Evolutionary conservation across 208 protist genomes (phyloP).

Genomic region (Trypanosoma mega): DNA sequence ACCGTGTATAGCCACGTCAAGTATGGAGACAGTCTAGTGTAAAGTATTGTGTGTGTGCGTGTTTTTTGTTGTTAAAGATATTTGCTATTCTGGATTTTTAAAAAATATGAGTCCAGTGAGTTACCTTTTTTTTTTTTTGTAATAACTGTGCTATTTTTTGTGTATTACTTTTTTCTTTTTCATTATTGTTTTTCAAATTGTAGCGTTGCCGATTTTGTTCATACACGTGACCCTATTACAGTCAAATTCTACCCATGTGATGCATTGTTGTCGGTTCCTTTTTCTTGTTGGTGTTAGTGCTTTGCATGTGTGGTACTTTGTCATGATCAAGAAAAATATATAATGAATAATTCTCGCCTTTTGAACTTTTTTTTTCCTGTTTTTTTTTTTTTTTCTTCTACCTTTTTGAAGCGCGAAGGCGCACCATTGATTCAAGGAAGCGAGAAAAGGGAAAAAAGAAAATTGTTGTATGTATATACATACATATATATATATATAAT

Average conservation of each 20-base stretch:
- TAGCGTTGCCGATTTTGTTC: not conserved
- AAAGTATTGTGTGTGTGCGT: not conserved
- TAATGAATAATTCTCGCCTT: too few species aligned
- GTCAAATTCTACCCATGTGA: not conserved
- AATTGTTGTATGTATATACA: too few species aligned
- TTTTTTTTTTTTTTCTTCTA: constrained; percentile 1
- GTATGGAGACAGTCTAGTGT: not conserved
- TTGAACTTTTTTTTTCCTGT: not conserved
- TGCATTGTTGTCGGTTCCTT: not conserved
- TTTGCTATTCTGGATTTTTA: not conserved
- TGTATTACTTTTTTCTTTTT: constrained; percentile 8
- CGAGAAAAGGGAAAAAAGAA: too few species aligned
- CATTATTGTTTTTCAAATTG: not conserved
- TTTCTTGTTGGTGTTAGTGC: not conserved
- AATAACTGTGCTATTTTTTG: not conserved
- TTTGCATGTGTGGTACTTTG: not conserved
- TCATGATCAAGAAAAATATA: too few species aligned
- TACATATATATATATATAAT: too few species aligned
- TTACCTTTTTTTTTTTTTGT: not conserved
- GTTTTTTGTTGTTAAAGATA: not conserved
- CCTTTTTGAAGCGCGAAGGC: too few species aligned
- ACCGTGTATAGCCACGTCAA: not conserved
- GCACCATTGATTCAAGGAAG: too few species aligned
- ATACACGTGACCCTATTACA: not conserved
- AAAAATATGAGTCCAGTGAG: too few species aligned